These are phyloP conservation scores for Sugiyamaella valdiviana DNA, from an alignment of 805 yeast genomes.

Conservation along the genomic window DNA sequence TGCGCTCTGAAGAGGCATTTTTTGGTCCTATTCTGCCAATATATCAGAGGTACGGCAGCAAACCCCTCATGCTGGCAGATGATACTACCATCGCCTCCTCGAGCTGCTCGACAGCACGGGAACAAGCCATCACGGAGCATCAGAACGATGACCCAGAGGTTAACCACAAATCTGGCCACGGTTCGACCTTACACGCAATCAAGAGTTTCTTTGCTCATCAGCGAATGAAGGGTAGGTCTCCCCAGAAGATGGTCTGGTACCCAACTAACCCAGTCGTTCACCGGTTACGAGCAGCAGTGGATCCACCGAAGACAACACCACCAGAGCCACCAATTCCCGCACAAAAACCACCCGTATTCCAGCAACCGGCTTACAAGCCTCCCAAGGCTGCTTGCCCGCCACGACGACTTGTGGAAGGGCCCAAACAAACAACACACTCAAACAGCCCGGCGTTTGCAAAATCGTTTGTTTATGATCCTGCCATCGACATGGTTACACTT, in stretches of 20 bases:
- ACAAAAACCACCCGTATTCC: neutral
- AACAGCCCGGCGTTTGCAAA: neutral
- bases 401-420: too few relatives aligned
- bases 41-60: conserved; percentile 3
- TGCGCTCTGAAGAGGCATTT: neutral
- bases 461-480: conserved; percentile 1
- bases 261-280: neutral
- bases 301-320: neutral
- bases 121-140: neutral
- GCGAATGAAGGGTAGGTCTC: neutral
- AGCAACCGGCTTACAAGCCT: too few relatives aligned
- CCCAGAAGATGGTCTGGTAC: neutral
- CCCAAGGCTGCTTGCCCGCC: too few relatives aligned
- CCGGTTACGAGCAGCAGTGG: neutral
- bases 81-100: neutral
- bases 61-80: neutral
- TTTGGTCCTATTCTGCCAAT: conserved; percentile 1
- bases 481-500: neutral
- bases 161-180: neutral
- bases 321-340: neutral
- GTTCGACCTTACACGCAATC: neutral
- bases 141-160: neutral
- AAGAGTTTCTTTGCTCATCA: neutral
- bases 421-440: neutral
- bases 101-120: too few relatives aligned